Evolutionary conservation across 371 early-diverging fungal species (phyloP).

Genomic region (Rhizopus arrhizus): DNA sequence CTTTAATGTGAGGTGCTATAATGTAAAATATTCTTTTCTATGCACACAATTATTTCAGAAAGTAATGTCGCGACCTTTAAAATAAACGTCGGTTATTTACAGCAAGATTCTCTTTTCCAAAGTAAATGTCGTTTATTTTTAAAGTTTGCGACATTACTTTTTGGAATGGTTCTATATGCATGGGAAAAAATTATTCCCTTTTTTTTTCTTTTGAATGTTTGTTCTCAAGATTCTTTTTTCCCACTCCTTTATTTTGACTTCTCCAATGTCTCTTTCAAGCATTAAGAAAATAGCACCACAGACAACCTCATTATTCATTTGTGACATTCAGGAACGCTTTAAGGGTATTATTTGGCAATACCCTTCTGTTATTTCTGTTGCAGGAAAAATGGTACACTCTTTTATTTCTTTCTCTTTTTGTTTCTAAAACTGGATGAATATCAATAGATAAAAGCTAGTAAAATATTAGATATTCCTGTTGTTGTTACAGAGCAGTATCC

Average conservation of each 20-base stretch:
- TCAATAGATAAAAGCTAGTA: conserved; percentile 62
- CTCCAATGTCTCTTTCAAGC: conserved; percentile 35
- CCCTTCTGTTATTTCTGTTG: conserved; percentile 80
- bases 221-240: not conserved
- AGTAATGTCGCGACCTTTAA: too few relatives aligned
- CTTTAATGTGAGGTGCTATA: too few relatives aligned
- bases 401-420: too few relatives aligned
- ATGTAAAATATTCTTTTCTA: too few relatives aligned
- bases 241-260: not conserved
- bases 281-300: conserved; percentile 53
- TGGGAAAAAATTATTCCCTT: not conserved
- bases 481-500: conserved; percentile 91
- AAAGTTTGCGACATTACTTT: too few relatives aligned
- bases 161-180: too few relatives aligned
- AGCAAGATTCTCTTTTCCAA: too few relatives aligned
- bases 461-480: conserved; percentile 77
- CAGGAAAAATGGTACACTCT: conserved; percentile 77
- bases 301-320: conserved; percentile 86
- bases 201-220: not conserved
- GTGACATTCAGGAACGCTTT: conserved; percentile 94
- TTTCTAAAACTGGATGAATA: not conserved
- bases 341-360: conserved; percentile 79
- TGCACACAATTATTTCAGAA: too few relatives aligned
- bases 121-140: too few relatives aligned
- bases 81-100: too few relatives aligned